phyloP scores from a whole-genome alignment of 768 basidiomycete species.

The Tricholoma furcatifolium region DNA sequence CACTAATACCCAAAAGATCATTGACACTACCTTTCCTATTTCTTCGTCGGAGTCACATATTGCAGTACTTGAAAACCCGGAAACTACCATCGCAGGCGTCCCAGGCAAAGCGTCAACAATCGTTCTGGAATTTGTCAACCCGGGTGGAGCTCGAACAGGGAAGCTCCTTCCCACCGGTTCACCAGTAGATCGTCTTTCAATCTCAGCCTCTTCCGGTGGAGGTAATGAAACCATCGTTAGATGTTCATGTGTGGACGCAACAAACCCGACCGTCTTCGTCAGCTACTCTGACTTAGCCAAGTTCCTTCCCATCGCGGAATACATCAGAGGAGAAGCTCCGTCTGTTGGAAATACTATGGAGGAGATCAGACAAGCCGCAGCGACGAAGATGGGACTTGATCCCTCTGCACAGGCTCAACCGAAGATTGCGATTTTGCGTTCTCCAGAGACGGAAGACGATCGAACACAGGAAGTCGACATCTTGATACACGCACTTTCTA shows the following conservation, averaged over 20 bases:
- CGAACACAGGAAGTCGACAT: slow-evolving; percentile 42
- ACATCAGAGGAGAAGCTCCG: slow-evolving; percentile 28
- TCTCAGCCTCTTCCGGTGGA: slow-evolving; percentile 18
- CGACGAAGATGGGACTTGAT: slow-evolving; percentile 61
- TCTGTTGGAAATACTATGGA: slow-evolving; percentile 40
- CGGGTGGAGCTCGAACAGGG: slow-evolving; percentile 70
- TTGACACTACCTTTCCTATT: slow-evolving; percentile 72
- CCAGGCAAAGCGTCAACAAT: slow-evolving; percentile 65
- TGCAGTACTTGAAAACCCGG: slow-evolving; percentile 47
- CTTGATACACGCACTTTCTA: slow-evolving; percentile 58
- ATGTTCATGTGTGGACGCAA: slow-evolving; percentile 67
- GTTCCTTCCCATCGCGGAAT: slow-evolving; percentile 39
- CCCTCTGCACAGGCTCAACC: slow-evolving; percentile 65
- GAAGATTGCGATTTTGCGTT: slow-evolving; percentile 60
- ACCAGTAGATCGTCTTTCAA: slow-evolving; percentile 41
- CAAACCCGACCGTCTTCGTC: slow-evolving; percentile 74
- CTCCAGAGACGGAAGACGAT: slow-evolving; percentile 25
- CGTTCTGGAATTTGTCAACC: slow-evolving; percentile 61
- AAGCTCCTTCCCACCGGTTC: slow-evolving; percentile 63
- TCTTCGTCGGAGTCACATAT: slow-evolving; percentile 16
- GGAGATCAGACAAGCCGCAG: slow-evolving; percentile 52
- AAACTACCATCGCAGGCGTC: slow-evolving; percentile 66
- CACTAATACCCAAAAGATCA: slow-evolving; percentile 68
- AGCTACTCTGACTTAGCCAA: slow-evolving; percentile 37
- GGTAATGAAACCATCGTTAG: slow-evolving; percentile 23